Percentiles rank a stretch among this genome's conserved stretches.
Conservation (phyloP, 192 early-diverging fungal genomes). For the Lunasporangiospora selenospora region DNA sequence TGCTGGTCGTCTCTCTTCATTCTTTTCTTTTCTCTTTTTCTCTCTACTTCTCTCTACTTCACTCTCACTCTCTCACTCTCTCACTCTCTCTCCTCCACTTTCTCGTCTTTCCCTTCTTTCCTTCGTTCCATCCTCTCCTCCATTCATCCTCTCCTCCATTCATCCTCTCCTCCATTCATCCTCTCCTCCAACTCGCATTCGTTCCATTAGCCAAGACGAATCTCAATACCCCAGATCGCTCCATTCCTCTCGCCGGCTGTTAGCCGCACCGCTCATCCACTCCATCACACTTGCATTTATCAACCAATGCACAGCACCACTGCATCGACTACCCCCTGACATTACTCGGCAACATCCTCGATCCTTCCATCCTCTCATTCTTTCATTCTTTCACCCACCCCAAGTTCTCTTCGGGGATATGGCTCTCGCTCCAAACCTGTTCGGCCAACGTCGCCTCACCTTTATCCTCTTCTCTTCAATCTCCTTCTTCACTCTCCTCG, state of each 20-base stretch:
- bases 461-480: neutral
- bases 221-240: neutral
- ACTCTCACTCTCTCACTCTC: neutral
- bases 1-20: neutral
- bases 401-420: no score
- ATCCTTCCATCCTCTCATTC: no score
- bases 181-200: neutral
- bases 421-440: no score
- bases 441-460: neutral
- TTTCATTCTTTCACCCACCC: no score
- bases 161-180: neutral
- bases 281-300: no score
- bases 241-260: neutral
- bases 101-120: neutral
- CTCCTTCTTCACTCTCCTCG: neutral
- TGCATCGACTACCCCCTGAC: neutral
- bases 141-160: neutral
- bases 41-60: neutral
- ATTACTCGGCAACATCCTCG: no score
- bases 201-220: neutral
- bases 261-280: no score
- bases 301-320: neutral
- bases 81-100: neutral
- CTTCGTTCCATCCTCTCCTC: neutral
- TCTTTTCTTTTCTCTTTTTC: neutral